Conservation (phyloP, 257 asterid species). For the Eucommia ulmoides region DNA sequence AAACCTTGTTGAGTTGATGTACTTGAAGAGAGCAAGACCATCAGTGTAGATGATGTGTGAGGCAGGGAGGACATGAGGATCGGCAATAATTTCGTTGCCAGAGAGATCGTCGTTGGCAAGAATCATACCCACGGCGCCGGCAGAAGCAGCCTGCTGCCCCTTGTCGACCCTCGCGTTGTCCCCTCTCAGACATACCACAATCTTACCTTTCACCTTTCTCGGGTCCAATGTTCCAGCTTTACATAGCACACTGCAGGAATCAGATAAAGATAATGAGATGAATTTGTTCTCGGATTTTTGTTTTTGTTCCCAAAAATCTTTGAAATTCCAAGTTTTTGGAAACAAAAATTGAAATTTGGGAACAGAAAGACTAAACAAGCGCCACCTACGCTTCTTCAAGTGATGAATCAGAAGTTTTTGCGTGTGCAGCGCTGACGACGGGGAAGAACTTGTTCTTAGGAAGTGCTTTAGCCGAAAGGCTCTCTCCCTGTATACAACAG, state of each 20-base stretch:
- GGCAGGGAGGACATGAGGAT: constrained; percentile 3
- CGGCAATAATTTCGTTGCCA: constrained; percentile 2
- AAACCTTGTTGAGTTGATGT: background rate
- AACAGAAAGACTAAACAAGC: background rate
- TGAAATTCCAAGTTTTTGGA: background rate
- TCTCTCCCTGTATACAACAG: background rate
- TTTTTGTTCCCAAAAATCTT: no score
- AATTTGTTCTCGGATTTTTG: no score
- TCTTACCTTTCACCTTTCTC: background rate
- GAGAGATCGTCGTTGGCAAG: background rate
- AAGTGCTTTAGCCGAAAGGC: background rate
- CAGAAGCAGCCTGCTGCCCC: background rate
- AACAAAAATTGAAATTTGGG: no score
- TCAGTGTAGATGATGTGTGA: background rate
- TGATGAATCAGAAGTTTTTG: background rate
- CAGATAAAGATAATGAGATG: background rate
- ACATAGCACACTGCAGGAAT: background rate
- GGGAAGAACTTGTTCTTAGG: background rate
- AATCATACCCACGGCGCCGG: background rate
- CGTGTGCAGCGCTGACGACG: background rate
- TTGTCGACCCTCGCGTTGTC: constrained; percentile 2
- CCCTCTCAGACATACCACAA: background rate
- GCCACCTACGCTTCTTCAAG: background rate
- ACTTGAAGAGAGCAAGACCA: background rate
- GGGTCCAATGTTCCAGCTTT: background rate